A percentile compares a stretch with the other conserved stretches of the same genome.
Evolutionary conservation across 148 eudicot genomes (phyloP).

Genomic region (Amaranthus hypochondriacus): DNA sequence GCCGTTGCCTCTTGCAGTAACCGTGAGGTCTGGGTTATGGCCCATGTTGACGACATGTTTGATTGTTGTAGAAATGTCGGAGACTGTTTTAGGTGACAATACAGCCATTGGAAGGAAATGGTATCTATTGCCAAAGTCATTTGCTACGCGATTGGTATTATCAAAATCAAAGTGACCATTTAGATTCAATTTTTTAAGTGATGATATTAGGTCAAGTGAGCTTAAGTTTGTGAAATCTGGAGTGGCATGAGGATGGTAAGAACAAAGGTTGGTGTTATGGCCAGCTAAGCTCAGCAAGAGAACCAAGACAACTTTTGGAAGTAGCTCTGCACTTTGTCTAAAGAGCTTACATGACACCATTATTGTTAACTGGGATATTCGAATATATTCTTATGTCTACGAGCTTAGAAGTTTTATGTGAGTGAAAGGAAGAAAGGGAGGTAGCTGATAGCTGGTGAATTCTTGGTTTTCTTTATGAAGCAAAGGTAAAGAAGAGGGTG

Average conservation of each 20-base stretch:
- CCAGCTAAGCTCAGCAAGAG: conserved; percentile 38
- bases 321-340: conserved; percentile 20
- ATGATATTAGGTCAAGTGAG: conserved; percentile 25
- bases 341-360: conserved; percentile 33
- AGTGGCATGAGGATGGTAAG: conserved; percentile 47
- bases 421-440: conserved; percentile 4
- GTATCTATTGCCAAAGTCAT: conserved; percentile 73
- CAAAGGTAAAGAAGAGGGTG: conserved; percentile 12
- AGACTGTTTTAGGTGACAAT: conserved; percentile 65
- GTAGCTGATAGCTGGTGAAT: neutral
- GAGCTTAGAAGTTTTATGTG: neutral
- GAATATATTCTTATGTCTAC: neutral
- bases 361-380: neutral
- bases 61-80: conserved; percentile 61
- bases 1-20: conserved; percentile 93
- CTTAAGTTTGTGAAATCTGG: conserved; percentile 30
- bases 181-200: conserved; percentile 35
- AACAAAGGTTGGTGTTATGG: conserved; percentile 42
- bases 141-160: conserved; percentile 47
- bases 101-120: conserved; percentile 59
- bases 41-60: conserved; percentile 63
- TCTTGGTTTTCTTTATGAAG: conserved; percentile 9
- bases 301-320: conserved; percentile 37
- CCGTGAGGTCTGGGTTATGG: conserved; percentile 42
- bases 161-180: conserved; percentile 50